These are phyloP conservation scores for Thinopyrum elongatum DNA, from an alignment of 176 grass and related monocot genomes.

Conservation along the genomic window DNA sequence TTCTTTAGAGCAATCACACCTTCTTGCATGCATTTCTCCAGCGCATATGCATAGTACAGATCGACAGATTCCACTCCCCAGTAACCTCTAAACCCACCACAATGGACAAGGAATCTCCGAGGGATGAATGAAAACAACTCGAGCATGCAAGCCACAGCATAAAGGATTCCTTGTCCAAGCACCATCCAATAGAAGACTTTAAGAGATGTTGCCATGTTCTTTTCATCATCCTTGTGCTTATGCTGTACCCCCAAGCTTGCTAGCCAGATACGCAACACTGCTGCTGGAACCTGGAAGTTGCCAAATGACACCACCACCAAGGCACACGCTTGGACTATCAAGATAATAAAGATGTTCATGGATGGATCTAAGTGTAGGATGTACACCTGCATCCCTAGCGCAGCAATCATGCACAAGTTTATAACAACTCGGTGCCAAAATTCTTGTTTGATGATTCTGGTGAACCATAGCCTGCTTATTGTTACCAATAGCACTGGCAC, in stretches of 20 bases:
- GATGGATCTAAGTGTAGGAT: neutral
- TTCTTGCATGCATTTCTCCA: neutral
- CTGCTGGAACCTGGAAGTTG: slow-evolving; percentile 21
- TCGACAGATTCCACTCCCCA: neutral
- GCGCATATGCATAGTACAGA: neutral
- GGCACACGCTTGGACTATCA: neutral
- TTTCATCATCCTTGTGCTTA: neutral
- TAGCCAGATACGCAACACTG: neutral
- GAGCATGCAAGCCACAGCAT: neutral
- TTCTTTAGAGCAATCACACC: neutral
- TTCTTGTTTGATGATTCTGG: neutral
- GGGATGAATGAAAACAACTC: neutral
- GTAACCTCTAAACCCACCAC: neutral
- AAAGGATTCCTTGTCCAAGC: neutral
- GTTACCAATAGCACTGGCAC: neutral
- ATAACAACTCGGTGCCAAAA: neutral
- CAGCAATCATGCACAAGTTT: neutral
- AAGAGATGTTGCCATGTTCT: neutral
- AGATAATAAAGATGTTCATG: neutral
- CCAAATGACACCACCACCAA: neutral
- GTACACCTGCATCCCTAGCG: neutral
- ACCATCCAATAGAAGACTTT: neutral
- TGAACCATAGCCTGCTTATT: neutral
- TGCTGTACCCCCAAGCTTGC: neutral
- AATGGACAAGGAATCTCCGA: neutral